phyloP scores from a whole-genome alignment of 192 early-diverging fungal species.

The Coemansia furcata region DNA sequence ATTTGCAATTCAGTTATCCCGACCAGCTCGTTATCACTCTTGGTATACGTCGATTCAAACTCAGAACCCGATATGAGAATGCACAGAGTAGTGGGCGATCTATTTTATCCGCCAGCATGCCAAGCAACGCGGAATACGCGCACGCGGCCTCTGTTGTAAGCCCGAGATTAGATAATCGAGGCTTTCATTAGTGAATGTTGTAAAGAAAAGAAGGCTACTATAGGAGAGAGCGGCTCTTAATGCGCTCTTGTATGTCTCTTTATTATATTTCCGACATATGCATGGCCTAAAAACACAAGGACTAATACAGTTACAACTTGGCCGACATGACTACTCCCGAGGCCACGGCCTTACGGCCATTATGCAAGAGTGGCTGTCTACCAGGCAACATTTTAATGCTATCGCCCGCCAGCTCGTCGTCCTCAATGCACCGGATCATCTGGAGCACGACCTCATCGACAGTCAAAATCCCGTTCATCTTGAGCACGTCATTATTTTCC shows the following conservation, averaged over 20 bases:
- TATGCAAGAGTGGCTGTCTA: slow-evolving; percentile 26
- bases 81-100: slow-evolving; percentile 66
- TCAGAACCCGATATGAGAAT: slow-evolving; percentile 57
- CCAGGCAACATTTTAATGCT: slow-evolving; percentile 46
- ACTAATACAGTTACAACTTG: slow-evolving; percentile 20
- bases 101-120: slow-evolving; percentile 56
- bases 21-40: slow-evolving; percentile 75
- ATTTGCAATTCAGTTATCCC: slow-evolving; percentile 75
- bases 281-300: background rate
- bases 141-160: slow-evolving; percentile 73
- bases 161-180: slow-evolving; percentile 57
- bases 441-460: slow-evolving; percentile 57
- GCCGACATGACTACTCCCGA: slow-evolving; percentile 23
- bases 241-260: background rate
- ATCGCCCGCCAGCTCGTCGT: slow-evolving; percentile 56
- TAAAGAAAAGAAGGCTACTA: too few species aligned
- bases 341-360: slow-evolving; percentile 39
- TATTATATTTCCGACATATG: background rate
- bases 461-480: slow-evolving; percentile 31
- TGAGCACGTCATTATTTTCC: slow-evolving; percentile 14
- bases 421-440: slow-evolving; percentile 60
- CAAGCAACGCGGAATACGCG: slow-evolving; percentile 70
- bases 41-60: slow-evolving; percentile 69
- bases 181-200: slow-evolving; percentile 27
- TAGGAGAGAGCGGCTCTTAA: background rate